Conservation (phyloP, 441 rosid genomes). For the Breynia disticha region DNA sequence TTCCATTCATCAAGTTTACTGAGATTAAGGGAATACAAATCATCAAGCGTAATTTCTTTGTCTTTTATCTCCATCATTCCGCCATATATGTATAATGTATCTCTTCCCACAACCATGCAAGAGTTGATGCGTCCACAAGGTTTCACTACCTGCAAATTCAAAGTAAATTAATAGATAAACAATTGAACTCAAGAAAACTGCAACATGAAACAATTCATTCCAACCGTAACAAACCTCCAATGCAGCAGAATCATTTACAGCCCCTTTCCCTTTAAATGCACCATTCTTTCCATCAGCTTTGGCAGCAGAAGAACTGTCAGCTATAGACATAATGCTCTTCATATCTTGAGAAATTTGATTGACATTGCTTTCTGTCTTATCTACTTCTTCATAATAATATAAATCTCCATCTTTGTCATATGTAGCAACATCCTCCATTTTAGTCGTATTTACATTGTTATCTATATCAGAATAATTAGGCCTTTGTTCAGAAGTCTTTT, state of each 20-base stretch:
- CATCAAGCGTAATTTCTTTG: slow-evolving; percentile 83
- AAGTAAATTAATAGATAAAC: slow-evolving; percentile 12
- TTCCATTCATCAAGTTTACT: slow-evolving; percentile 98
- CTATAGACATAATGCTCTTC: slow-evolving; percentile 24
- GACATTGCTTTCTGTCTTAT: slow-evolving; percentile 34
- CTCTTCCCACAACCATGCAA: slow-evolving; percentile 87
- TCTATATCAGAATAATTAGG: slow-evolving; percentile 20
- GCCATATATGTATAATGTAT: slow-evolving; percentile 80
- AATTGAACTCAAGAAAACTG: slow-evolving; percentile 7
- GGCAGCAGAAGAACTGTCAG: slow-evolving; percentile 23
- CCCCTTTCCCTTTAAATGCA: slow-evolving; percentile 32
- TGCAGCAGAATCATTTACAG: slow-evolving; percentile 37
- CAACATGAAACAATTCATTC: slow-evolving; percentile 7
- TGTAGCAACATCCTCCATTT: slow-evolving; percentile 26
- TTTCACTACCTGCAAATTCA: slow-evolving; percentile 56
- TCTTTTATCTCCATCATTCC: slow-evolving; percentile 98
- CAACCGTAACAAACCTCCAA: slow-evolving; percentile 57
- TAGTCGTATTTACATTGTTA: slow-evolving; percentile 33
- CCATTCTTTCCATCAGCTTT: slow-evolving; percentile 35
- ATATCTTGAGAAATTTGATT: slow-evolving; percentile 45
- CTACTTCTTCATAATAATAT: slow-evolving; percentile 28
- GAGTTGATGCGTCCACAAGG: slow-evolving; percentile 97
- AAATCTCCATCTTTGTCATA: slow-evolving; percentile 24
- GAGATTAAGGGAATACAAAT: slow-evolving; percentile 84
- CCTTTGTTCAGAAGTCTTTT: slow-evolving; percentile 42